Base-by-base conservation (phyloP, 305 asterid species). In the Fraxinus latifolia region DNA sequence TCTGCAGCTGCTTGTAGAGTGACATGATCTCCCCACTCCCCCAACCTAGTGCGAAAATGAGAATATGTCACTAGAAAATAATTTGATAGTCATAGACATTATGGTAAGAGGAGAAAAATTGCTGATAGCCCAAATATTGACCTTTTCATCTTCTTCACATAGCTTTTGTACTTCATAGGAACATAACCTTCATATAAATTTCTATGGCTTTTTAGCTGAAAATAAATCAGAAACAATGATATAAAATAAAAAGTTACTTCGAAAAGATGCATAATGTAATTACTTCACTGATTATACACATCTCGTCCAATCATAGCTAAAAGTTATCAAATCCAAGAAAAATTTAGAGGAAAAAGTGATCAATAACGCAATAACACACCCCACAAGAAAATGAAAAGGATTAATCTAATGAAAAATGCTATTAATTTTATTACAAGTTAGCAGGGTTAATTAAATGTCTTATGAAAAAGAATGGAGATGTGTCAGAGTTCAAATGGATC, bases 1-100 rank as follows among this genome's bases (percentile, higher is more conserved):
- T 95, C 99, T 25, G 99, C 97, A 82, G 99, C 98, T 81, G 99
- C 99, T 92, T 94, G 99, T 42, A 95, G 94, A 82, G 99, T 95
- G 76, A 95, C 93, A 79, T 95, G 98, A 87, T 95, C 99, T 77
- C 98, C 99, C 99, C 98, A 95, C 84, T 94, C 99, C 17, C 97
- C 97, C 81, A 82, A 81, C 88, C 99, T 95, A 80, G 53, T 65
- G 80, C 44, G 78, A 37, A 80, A 37, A 80, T 15, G 67, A 83
- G 85, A 76, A 55, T 25, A 83, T 5, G 83, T 75, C 65, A 34
- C 50, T 9, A 55, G 58, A 79, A 74, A 65, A 32, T 9, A 67
- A 34, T 25, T 25, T n/a, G 17, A 39, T 53, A n/a, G 70, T 44
- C 4, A 27, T 32, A 17, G 9, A 60, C 37, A 21, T 0, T 17